Evolutionary conservation across 2,329 filamentous ascomycete genomes (phyloP).

Genomic region (Sclerotinia spermophila): DNA sequence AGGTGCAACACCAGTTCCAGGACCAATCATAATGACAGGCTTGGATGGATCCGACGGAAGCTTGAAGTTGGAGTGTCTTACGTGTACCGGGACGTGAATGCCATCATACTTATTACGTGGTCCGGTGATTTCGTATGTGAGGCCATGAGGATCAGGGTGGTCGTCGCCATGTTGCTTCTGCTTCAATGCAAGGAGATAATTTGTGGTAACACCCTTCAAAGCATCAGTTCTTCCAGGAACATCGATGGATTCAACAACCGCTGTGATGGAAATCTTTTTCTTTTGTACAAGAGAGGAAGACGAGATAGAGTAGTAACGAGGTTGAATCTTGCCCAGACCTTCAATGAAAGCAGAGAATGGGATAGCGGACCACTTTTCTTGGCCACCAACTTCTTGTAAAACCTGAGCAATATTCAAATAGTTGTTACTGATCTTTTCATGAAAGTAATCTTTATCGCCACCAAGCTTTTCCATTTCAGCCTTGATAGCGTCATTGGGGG

Average conservation of each 20-base stretch:
- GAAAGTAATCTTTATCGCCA: slow-evolving; percentile 92
- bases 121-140: slow-evolving; percentile 81
- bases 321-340: slow-evolving; percentile 89
- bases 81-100: slow-evolving; percentile 89
- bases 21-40: slow-evolving; percentile 93
- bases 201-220: slow-evolving; percentile 93
- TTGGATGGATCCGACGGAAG: slow-evolving; percentile 91
- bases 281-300: slow-evolving; percentile 93
- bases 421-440: slow-evolving; percentile 74
- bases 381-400: slow-evolving; percentile 67
- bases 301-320: slow-evolving; percentile 98
- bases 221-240: slow-evolving; percentile 72
- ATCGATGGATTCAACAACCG: slow-evolving; percentile 81
- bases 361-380: slow-evolving; percentile 74
- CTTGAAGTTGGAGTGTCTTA: slow-evolving; percentile 99
- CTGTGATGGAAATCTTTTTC: slow-evolving; percentile 91
- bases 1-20: slow-evolving; percentile 92
- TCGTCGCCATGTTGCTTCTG: slow-evolving; percentile 93
- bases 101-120: slow-evolving; percentile 97
- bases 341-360: slow-evolving; percentile 96
- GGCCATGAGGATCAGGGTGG: slow-evolving; percentile 74
- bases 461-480: slow-evolving; percentile 85
- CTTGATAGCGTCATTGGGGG: slow-evolving; percentile 80
- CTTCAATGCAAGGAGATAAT: slow-evolving; percentile 92
- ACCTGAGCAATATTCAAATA: slow-evolving; percentile 89